Percentiles rank a stretch among this genome's conserved stretches.
Evolutionary conservation across 441 rosid genomes (phyloP).

Genomic region (Eruca vesicaria): DNA sequence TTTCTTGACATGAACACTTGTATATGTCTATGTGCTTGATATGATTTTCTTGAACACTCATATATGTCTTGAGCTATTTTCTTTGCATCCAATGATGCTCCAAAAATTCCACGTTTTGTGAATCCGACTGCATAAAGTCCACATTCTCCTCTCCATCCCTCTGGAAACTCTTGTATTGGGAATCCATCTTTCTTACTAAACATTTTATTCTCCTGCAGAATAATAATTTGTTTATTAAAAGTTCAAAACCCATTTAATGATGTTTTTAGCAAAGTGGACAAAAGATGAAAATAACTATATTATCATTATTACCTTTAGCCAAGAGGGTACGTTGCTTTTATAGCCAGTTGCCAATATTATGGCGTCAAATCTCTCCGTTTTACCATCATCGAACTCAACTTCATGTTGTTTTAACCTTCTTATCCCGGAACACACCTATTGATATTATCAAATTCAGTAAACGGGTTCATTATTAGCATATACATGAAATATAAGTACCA

Average conservation of each 20-base stretch:
- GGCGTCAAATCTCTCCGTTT: conserved; percentile 54
- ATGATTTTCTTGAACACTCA: conserved; percentile 27
- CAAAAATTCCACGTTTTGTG: conserved; percentile 57
- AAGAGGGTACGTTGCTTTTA: conserved; percentile 70
- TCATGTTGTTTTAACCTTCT: conserved; percentile 43
- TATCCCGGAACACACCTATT: conserved; percentile 54
- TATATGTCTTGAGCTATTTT: conserved; percentile 54
- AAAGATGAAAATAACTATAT: conserved; percentile 1
- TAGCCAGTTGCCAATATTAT: conserved; percentile 74
- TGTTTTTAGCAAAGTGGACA: conserved; percentile 1
- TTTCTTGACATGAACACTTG: background rate
- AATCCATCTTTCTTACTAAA: conserved; percentile 62
- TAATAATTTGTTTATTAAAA: background rate
- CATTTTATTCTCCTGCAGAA: conserved; percentile 58
- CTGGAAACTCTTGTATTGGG: conserved; percentile 56
- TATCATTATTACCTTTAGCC: conserved; percentile 59
- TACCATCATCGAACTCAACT: conserved; percentile 53
- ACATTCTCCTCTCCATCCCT: conserved; percentile 70
- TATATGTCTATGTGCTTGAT: conserved; percentile 15
- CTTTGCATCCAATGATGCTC: conserved; percentile 64
- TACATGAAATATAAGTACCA: background rate
- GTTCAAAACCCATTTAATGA: conserved; percentile 3
- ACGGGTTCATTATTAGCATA: background rate
- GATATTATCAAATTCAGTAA: conserved; percentile 13
- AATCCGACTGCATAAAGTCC: conserved; percentile 80